Percentiles rank a stretch among this genome's conserved stretches.
Conservation (phyloP, 495 filamentous ascomycete genomes). For the Jackrogersella minutella region DNA sequence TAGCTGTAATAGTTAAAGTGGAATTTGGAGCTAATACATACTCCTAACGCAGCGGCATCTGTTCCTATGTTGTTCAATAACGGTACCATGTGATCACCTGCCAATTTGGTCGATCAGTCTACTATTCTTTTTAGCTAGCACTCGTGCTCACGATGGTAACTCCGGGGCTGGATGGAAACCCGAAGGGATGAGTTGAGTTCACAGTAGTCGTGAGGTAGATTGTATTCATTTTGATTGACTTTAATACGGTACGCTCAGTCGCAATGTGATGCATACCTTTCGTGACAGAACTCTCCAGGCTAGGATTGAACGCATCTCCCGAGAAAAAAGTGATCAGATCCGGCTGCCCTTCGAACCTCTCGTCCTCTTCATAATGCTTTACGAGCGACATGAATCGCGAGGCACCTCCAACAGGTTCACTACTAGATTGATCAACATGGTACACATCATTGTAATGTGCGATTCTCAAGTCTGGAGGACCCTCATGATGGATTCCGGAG, state of each 20-base stretch:
- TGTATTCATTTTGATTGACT: too few relatives aligned
- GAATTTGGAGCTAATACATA: conserved; percentile 53
- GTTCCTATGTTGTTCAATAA: conserved; percentile 81
- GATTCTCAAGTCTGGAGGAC: conserved; percentile 78
- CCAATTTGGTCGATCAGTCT: conserved; percentile 24
- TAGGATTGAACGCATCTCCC: conserved; percentile 91
- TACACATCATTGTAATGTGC: conserved; percentile 95
- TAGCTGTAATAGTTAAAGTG: conserved; percentile 27
- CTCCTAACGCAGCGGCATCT: conserved; percentile 79
- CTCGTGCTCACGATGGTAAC: not conserved
- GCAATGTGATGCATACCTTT: conserved; percentile 68
- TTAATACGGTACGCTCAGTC: too few relatives aligned
- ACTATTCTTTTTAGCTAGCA: not conserved
- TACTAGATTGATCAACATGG: conserved; percentile 77
- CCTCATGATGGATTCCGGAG: conserved; percentile 54
- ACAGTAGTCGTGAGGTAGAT: too few relatives aligned
- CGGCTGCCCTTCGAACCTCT: conserved; percentile 66
- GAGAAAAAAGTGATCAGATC: conserved; percentile 83
- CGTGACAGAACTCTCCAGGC: conserved; percentile 83
- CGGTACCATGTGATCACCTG: conserved; percentile 82
- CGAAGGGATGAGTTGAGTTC: too few relatives aligned
- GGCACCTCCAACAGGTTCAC: conserved; percentile 81
- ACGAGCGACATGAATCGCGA: conserved; percentile 80
- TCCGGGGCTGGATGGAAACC: too few relatives aligned
- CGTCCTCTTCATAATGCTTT: conserved; percentile 72